These are phyloP conservation scores for Raphanus hybrid DNA, from an alignment of 441 rosid species.

Conservation along the genomic window DNA sequence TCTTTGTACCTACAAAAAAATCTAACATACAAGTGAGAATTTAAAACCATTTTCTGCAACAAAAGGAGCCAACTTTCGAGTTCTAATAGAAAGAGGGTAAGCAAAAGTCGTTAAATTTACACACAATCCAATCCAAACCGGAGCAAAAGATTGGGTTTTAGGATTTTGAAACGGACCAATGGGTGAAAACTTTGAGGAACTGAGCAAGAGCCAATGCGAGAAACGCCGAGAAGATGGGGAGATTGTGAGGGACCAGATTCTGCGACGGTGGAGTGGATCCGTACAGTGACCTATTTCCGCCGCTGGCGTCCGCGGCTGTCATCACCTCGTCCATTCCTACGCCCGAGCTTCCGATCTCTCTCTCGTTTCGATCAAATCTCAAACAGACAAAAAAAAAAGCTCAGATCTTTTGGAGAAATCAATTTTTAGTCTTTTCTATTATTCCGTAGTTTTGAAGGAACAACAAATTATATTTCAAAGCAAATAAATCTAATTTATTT, in stretches of 20 bases:
- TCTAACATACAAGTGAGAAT: slow-evolving; percentile 65
- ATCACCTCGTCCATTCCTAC: slow-evolving; percentile 70
- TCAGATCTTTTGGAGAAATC: background rate
- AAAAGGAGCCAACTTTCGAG: background rate
- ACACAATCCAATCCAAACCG: background rate
- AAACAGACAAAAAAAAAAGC: background rate
- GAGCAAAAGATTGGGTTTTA: too few relatives aligned
- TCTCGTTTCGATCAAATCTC: background rate
- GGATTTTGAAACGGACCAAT: slow-evolving; percentile 65
- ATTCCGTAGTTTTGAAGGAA: background rate
- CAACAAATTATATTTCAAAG: background rate
- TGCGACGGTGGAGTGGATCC: slow-evolving; percentile 46
- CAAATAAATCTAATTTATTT: background rate
- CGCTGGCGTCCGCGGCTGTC: slow-evolving; percentile 60
- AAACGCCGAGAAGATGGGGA: slow-evolving; percentile 88
- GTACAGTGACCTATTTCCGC: slow-evolving; percentile 34
- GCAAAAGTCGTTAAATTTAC: background rate
- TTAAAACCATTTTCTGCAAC: too few relatives aligned
- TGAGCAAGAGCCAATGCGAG: slow-evolving; percentile 93
- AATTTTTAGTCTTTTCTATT: background rate
- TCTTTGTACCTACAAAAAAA: slow-evolving; percentile 86
- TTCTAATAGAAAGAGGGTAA: background rate
- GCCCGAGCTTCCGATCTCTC: background rate
- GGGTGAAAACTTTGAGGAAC: slow-evolving; percentile 93
- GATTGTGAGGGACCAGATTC: slow-evolving; percentile 60